These are phyloP conservation scores for Sisymbrium irio DNA, from an alignment of 345 rosid species.

Conservation along the genomic window DNA sequence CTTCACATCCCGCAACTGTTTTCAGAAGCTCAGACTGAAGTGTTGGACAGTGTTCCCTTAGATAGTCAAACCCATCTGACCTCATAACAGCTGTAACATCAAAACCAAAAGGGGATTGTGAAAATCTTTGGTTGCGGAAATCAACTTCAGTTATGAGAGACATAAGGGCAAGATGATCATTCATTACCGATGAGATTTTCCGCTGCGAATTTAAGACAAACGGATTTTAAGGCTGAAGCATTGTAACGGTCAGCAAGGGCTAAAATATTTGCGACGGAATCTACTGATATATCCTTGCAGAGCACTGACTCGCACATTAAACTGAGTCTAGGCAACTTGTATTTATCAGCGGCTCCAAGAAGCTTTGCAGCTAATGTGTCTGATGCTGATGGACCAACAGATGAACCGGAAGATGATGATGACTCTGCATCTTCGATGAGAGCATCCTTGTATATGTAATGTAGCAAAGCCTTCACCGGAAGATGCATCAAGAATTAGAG, in stretches of 20 bases:
- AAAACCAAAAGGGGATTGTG: constrained; percentile 7
- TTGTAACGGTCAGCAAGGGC: constrained; percentile 77
- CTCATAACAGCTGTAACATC: constrained; percentile 62
- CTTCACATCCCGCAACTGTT: constrained; percentile 74
- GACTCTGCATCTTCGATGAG: constrained; percentile 68
- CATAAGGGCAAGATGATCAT: constrained; percentile 26
- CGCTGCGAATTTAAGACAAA: constrained; percentile 87
- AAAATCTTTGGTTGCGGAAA: not conserved
- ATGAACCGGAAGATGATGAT: constrained; percentile 46
- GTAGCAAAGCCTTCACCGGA: constrained; percentile 67
- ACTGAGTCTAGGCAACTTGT: constrained; percentile 74
- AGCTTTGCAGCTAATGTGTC: constrained; percentile 70
- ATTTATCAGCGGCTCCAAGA: constrained; percentile 83
- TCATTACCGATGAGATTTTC: constrained; percentile 81
- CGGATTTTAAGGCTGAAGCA: constrained; percentile 74
- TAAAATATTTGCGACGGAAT: constrained; percentile 66
- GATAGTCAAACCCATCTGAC: constrained; percentile 68
- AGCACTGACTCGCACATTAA: constrained; percentile 83
- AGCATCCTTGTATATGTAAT: constrained; percentile 73
- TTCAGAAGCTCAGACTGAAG: constrained; percentile 73
- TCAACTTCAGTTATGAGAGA: not conserved
- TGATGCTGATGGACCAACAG: constrained; percentile 45
- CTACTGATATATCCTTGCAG: constrained; percentile 80
- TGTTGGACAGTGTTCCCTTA: constrained; percentile 58
- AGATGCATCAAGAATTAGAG: constrained; percentile 19